Evolutionary conservation across 768 basidiomycete genomes (phyloP).

Genomic region (Amanita exitialis): DNA sequence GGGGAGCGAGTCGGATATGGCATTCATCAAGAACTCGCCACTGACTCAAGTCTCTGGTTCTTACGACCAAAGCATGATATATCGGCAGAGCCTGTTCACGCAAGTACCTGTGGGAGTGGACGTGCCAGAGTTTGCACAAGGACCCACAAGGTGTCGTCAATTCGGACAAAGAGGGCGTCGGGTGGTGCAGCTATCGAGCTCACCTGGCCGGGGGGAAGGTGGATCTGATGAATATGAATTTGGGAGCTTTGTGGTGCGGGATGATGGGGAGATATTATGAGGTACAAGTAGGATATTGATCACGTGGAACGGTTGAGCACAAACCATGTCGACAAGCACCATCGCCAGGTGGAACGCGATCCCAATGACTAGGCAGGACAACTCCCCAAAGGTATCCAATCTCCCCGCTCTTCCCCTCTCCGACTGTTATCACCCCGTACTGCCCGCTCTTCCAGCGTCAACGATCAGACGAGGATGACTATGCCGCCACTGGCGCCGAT

Average conservation of each 20-base stretch:
- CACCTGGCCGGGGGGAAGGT: conserved; percentile 42
- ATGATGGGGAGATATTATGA: conserved; percentile 57
- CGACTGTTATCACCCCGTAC: conserved; percentile 30
- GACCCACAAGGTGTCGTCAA: conserved; percentile 34
- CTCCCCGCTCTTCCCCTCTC: conserved; percentile 30
- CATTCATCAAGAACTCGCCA: conserved; percentile 53
- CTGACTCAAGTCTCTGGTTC: conserved; percentile 61
- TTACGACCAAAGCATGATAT: conserved; percentile 64
- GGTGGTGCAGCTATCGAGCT: conserved; percentile 36
- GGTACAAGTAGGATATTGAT: background rate
- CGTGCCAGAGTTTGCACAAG: conserved; percentile 45
- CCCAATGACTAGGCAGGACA: conserved; percentile 28
- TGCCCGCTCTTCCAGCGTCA: conserved; percentile 56
- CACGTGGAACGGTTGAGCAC: conserved; percentile 1
- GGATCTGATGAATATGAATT: conserved; percentile 57
- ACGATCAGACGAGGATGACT: conserved; percentile 38
- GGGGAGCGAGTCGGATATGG: conserved; percentile 59
- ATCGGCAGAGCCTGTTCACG: conserved; percentile 64
- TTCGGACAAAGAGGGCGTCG: conserved; percentile 26
- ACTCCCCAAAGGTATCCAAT: conserved; percentile 61
- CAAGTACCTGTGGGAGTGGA: conserved; percentile 38
- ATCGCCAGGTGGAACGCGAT: conserved; percentile 71
- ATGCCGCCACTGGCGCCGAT: conserved; percentile 36
- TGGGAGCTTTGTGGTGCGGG: conserved; percentile 75
- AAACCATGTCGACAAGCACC: conserved; percentile 49